Conservation (phyloP, 352 stramenopile species). For the Phytopythium litorale region DNA sequence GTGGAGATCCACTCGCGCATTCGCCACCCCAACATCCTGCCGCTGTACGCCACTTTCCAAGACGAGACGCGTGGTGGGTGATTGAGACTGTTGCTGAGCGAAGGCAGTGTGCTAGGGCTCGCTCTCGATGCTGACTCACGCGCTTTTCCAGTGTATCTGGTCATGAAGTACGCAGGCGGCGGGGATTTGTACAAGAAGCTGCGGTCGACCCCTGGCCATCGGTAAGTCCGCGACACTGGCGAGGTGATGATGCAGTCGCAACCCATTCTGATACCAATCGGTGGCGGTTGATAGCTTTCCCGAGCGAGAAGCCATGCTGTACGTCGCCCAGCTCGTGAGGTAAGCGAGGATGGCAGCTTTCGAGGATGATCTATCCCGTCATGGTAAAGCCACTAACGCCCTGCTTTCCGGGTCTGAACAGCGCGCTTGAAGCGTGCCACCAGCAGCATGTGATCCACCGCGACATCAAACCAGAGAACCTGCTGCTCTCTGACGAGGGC, state of each 20-base stretch:
- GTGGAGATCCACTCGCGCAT: constrained; percentile 91
- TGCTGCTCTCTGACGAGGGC: constrained; percentile 83
- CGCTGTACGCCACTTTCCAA: constrained; percentile 83
- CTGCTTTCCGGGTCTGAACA: constrained; percentile 6
- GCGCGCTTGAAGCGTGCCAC: constrained; percentile 65
- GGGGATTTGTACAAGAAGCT: constrained; percentile 87
- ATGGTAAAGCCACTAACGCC: background rate
- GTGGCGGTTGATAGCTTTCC: constrained; percentile 30
- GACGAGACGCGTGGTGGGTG: constrained; percentile 53
- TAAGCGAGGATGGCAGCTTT: constrained; percentile 8
- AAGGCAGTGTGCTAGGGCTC: background rate
- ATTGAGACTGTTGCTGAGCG: background rate
- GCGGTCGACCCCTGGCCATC: constrained; percentile 34
- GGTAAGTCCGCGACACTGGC: constrained; percentile 16
- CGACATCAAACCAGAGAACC: constrained; percentile 96
- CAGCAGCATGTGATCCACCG: constrained; percentile 89
- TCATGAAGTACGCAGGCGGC: constrained; percentile 82
- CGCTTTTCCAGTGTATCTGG: constrained; percentile 67
- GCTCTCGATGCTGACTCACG: background rate
- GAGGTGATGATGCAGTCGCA: background rate
- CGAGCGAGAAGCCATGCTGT: constrained; percentile 59
- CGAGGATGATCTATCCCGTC: background rate
- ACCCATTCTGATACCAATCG: background rate
- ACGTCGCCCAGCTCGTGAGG: constrained; percentile 73
- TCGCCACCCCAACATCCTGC: constrained; percentile 84